Percentiles rank a stretch among this genome's conserved stretches.
phyloP scores from a whole-genome alignment of 805 yeast species.

The Jamesozyma hellenica region DNA sequence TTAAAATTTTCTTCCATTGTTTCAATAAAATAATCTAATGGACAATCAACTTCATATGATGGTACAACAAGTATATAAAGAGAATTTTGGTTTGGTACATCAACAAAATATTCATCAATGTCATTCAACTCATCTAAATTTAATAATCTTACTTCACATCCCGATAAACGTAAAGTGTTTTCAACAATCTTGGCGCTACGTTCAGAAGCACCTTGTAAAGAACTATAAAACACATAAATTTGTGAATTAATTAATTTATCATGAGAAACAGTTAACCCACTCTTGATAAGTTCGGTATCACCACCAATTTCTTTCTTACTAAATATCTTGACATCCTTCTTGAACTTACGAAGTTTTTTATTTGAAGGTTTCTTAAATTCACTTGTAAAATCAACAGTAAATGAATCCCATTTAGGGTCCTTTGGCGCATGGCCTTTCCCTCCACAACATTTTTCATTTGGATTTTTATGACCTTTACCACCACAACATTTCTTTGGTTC shows the following conservation, averaged over 20 bases:
- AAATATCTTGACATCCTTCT: conserved; percentile 5
- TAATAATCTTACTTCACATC: conserved; percentile 41
- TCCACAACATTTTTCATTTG: conserved; percentile 22
- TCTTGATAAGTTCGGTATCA: conserved; percentile 21
- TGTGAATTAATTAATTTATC: conserved; percentile 42
- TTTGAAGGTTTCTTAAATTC: conserved; percentile 16
- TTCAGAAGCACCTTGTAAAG: conserved; percentile 75
- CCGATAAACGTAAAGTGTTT: conserved; percentile 24
- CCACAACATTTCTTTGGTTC: not conserved
- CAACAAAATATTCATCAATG: conserved; percentile 69
- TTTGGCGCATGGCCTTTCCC: conserved; percentile 11
- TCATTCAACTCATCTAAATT: conserved; percentile 78
- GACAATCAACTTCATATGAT: conserved; percentile 87
- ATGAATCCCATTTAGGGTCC: conserved; percentile 3
- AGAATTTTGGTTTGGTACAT: conserved; percentile 44
- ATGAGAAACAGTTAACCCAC: conserved; percentile 33
- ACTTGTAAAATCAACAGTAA: conserved; percentile 32
- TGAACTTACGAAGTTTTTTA: not conserved
- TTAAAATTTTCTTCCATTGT: conserved; percentile 69
- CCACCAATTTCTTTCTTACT: conserved; percentile 5
- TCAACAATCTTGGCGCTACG: conserved; percentile 51
- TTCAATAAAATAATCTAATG: conserved; percentile 78
- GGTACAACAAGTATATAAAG: conserved; percentile 72
- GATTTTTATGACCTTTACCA: conserved; percentile 1
- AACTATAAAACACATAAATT: conserved; percentile 65